Conservation (phyloP, 116 monocot genomes). For the Dioscorea cayenensis region DNA sequence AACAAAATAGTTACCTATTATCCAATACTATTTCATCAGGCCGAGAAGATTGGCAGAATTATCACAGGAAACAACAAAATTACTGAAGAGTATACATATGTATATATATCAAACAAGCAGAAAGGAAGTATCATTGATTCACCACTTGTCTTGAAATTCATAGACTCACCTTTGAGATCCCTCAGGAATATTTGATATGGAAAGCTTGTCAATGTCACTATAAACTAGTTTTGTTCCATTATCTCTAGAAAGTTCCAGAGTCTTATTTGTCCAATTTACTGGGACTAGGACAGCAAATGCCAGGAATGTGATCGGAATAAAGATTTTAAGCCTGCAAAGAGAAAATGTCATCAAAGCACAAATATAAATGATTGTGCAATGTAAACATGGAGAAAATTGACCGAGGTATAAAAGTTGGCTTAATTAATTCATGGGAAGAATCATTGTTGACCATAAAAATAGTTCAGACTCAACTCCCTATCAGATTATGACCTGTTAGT, state of each 20-base stretch:
- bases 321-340: constrained; percentile 74
- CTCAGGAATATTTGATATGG: constrained; percentile 73
- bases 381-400: no score
- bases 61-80: neutral
- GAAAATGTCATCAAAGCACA: neutral
- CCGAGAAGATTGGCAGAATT: neutral
- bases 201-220: constrained; percentile 86
- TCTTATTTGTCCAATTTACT: constrained; percentile 78
- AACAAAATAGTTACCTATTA: no score
- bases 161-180: constrained; percentile 37
- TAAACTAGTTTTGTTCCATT: constrained; percentile 4
- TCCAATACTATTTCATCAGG: no score
- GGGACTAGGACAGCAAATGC: constrained; percentile 86
- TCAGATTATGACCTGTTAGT: no score
- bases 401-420: no score
- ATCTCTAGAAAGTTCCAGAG: constrained; percentile 23
- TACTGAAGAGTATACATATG: no score
- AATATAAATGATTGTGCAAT: no score
- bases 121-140: neutral
- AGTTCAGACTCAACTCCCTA: no score
- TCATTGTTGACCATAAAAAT: no score
- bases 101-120: neutral
- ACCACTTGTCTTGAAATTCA: neutral
- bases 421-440: no score
- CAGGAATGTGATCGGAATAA: constrained; percentile 72